phyloP scores from a whole-genome alignment of 1,284 basidiomycete species.

The Melampsora larici-populina region DNA sequence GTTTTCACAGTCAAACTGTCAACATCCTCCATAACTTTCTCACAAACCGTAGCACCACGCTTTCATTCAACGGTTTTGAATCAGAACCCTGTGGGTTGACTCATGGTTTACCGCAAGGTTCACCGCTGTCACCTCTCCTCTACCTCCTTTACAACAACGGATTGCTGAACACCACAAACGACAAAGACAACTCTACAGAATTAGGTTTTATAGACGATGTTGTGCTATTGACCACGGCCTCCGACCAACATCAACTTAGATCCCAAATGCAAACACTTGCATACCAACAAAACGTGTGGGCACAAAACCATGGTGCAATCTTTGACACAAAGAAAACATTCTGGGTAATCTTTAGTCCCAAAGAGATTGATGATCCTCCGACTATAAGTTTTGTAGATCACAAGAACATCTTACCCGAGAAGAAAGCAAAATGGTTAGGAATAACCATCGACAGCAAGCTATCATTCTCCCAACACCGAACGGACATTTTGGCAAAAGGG shows the following conservation, averaged over 20 bases:
- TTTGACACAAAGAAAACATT: constrained; percentile 4
- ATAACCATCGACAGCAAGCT: too few species aligned
- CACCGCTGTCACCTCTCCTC: not conserved
- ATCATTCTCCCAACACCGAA: not conserved
- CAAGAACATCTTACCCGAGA: not conserved
- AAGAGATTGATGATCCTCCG: not conserved
- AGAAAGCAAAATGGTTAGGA: constrained; percentile 1
- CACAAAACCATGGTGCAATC: not conserved
- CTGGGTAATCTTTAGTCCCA: not conserved
- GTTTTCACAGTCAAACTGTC: not conserved
- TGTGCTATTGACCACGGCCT: not conserved
- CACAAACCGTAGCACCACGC: not conserved
- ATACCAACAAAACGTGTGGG: not conserved
- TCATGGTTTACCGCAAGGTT: constrained; percentile 11
- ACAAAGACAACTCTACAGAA: not conserved
- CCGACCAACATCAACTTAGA: not conserved
- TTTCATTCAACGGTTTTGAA: not conserved
- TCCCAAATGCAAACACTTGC: not conserved
- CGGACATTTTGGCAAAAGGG: too few species aligned
- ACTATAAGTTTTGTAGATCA: not conserved
- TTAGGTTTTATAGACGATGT: constrained; percentile 21
- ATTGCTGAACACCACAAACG: not conserved
- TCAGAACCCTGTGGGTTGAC: not conserved
- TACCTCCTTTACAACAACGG: constrained; percentile 13
- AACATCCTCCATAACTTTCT: not conserved